Conservation (phyloP, 2,329 filamentous ascomycete species). For the Penicillium decumbens region DNA sequence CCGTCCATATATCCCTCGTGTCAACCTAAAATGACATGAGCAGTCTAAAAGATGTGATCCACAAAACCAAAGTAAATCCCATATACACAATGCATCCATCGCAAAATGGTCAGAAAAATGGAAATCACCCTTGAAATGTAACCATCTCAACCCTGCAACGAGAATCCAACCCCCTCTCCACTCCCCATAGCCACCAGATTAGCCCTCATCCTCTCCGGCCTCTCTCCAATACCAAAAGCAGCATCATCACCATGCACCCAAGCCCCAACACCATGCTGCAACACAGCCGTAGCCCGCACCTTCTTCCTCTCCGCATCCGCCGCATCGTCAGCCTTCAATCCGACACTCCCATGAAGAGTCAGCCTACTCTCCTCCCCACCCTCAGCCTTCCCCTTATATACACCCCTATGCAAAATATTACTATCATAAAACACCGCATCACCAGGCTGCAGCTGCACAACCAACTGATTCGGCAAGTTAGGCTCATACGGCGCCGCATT, state of each 20-base stretch:
- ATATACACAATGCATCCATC: background rate
- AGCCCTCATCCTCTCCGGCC: conserved; percentile 43
- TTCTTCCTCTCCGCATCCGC: conserved; percentile 29
- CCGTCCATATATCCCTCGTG: background rate
- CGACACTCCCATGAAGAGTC: conserved; percentile 44
- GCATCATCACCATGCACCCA: conserved; percentile 44
- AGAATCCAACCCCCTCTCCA: conserved; percentile 44
- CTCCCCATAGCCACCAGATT: conserved; percentile 45
- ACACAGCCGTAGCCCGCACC: conserved; percentile 41
- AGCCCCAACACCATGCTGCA: conserved; percentile 46
- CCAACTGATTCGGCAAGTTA: conserved; percentile 58
- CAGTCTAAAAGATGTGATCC: background rate
- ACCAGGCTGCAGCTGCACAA: conserved; percentile 64
- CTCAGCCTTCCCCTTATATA: conserved; percentile 39
- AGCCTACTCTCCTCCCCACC: conserved; percentile 37
- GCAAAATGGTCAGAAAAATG: too few relatives aligned
- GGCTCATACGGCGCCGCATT: conserved; percentile 61
- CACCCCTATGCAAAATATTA: conserved; percentile 63
- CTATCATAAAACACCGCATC: conserved; percentile 88
- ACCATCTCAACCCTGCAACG: conserved; percentile 35
- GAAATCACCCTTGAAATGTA: background rate
- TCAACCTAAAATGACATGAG: background rate
- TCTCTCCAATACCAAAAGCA: conserved; percentile 34
- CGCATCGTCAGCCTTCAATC: conserved; percentile 30
- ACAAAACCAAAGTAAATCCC: background rate